phyloP scores from a whole-genome alignment of 2,329 filamentous ascomycete genomes.

The Phyllachora maydis region DNA sequence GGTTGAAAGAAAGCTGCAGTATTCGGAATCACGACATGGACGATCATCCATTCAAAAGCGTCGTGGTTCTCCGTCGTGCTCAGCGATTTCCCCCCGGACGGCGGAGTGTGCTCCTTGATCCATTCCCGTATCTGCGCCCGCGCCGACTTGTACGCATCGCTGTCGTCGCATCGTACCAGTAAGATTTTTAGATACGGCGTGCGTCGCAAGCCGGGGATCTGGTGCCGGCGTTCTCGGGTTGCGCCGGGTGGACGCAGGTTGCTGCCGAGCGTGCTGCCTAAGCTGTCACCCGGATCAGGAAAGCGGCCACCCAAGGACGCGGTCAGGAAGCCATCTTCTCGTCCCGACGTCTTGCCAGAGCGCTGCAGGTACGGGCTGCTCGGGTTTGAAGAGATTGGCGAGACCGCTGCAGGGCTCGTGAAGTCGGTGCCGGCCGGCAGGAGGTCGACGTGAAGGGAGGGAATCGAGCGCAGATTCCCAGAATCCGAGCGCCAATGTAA shows the following conservation, averaged over 20 bases:
- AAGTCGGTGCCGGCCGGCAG: slow-evolving; percentile 38
- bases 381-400: slow-evolving; percentile 13
- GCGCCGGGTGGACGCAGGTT: slow-evolving; percentile 13
- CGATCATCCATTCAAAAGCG: slow-evolving; percentile 84
- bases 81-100: slow-evolving; percentile 27
- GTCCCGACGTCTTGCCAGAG: slow-evolving; percentile 10
- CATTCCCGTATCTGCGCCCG: slow-evolving; percentile 72
- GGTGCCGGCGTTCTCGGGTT: slow-evolving; percentile 51
- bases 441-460: slow-evolving; percentile 78
- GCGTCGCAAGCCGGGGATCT: slow-evolving; percentile 81
- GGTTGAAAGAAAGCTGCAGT: slow-evolving; percentile 64
- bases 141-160: slow-evolving; percentile 77
- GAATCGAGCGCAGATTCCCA: slow-evolving; percentile 79
- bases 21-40: slow-evolving; percentile 83
- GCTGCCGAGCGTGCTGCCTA: slow-evolving; percentile 11
- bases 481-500: slow-evolving; percentile 94
- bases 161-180: slow-evolving; percentile 83
- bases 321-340: slow-evolving; percentile 41
- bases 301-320: slow-evolving; percentile 25
- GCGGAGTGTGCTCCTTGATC: slow-evolving; percentile 58
- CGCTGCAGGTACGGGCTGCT: slow-evolving; percentile 8
- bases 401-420: slow-evolving; percentile 11
- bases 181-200: slow-evolving; percentile 89
- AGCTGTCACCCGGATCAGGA: slow-evolving; percentile 15
- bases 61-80: slow-evolving; percentile 81